Base-by-base conservation (phyloP, 257 asterid species). In the Dorcoceras hygrometricum region DNA sequence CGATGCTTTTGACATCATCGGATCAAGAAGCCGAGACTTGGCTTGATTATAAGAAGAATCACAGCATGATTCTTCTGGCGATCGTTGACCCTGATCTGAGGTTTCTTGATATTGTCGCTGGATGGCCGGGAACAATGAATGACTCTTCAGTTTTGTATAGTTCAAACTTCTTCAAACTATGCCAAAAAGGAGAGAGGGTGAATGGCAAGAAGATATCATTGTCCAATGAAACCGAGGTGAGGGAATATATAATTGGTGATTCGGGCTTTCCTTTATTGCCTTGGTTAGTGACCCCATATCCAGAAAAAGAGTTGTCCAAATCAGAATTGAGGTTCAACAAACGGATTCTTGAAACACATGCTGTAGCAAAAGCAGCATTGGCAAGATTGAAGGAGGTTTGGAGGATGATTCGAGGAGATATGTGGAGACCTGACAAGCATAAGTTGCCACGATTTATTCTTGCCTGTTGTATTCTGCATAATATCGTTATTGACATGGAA, bases 381-480 rank as follows among this genome's bases (percentile, higher is more conserved):
- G 65, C 80, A 12, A 84, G 87, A 81, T 32, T 92, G 70, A 92
- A 92, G 80, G 89, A 80, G 2, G 84, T 53, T 4, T 92, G 98
- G 97, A 89, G 71, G 83, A 86, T 92, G 88, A 80, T 92, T 20
- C 76, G 73, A 14, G 95, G 93, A 59, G 85, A 78, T 4, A 77
- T 89, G 96, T 89, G 96, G 96, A 83, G 96, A 39, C 98, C 98
- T 0, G 97, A 92, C 75, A 86, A 79, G 85, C 90, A 88, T 62
- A 90, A 76, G 87, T 71, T 93, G 27, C 99, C 99, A 0, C 85
- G 97, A 79, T 82, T 85, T 57, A 82, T 93, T 6, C 83, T 83
- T 4, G 98, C 83, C 2, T 90, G 97, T 69, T 93, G 99, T 78
- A 85, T 90, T 72, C 92, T 93, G 61, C 99, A 93, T 67, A 93